These are phyloP conservation scores for Triadica sebifera DNA, from an alignment of 345 rosid species.

Conservation along the genomic window DNA sequence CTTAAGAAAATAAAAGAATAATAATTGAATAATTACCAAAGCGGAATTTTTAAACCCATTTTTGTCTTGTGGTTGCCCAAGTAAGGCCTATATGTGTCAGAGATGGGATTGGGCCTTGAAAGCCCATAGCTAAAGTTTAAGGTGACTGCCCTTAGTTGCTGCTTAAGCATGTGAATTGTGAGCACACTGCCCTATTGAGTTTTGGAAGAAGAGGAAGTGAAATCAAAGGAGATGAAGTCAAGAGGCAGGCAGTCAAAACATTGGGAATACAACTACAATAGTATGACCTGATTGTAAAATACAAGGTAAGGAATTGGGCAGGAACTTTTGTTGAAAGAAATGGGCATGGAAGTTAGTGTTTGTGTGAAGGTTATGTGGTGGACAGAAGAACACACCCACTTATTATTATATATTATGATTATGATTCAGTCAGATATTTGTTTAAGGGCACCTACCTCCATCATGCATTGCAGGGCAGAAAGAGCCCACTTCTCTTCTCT, in stretches of 20 bases:
- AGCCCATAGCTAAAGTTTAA: neutral
- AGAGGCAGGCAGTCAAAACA: constrained; percentile 36
- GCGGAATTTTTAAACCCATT: too few relatives aligned
- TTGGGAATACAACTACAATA: constrained; percentile 38
- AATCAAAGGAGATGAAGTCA: neutral
- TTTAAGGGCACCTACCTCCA: neutral
- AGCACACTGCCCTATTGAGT: constrained; percentile 37
- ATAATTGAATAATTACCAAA: too few relatives aligned
- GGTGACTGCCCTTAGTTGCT: neutral
- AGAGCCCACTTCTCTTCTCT: too few relatives aligned
- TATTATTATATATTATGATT: too few relatives aligned
- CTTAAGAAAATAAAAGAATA: too few relatives aligned
- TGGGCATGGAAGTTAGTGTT: constrained; percentile 31
- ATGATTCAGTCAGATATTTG: too few relatives aligned
- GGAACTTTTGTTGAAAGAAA: constrained; percentile 32
- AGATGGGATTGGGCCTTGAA: neutral
- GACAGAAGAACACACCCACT: constrained; percentile 13
- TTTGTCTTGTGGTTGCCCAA: too few relatives aligned
- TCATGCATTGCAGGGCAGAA: too few relatives aligned
- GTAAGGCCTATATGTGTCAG: too few relatives aligned
- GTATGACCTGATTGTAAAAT: constrained; percentile 19
- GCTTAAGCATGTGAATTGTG: constrained; percentile 22
- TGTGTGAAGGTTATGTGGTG: constrained; percentile 8
- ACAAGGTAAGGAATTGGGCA: constrained; percentile 24
- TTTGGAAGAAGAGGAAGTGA: constrained; percentile 13